Base-by-base conservation (phyloP, 371 early-diverging fungal species). In the Mycotypha africana region DNA sequence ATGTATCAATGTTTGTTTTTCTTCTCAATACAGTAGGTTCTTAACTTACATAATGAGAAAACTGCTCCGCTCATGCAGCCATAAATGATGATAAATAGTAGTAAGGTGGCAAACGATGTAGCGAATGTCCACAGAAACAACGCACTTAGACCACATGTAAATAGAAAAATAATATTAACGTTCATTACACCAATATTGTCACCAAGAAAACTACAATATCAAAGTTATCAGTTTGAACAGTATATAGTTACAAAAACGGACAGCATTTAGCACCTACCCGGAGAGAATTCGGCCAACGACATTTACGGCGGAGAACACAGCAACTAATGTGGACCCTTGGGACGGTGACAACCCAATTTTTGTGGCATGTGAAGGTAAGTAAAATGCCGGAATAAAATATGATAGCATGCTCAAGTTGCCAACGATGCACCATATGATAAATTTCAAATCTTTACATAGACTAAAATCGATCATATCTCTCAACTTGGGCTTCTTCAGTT, bases 101-200 rank as follows among this genome's bases (percentile, higher is more conserved):
- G 42, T 17, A 79, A 53, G 2, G 69, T 58, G 0, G 62, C 56
- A 35, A 73, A 72, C 10, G 60, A 45, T 38, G 63, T 47, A 17
- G 78, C 61, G 57, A 85, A 53, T 23, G 79, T 58, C 88, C 88
- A 88, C 12, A 85, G 42, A 21, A 84, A 53, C 7, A 84, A 47
- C 4, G 73, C 60, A 38, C 71, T 63, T 2, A 82, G 42, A 8
- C 77, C 60, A 16, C 78, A 66, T 7, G 73, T 34, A 12, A 66
- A 44, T 2, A 78, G 56, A 42, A 77, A 76, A 0, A 70, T 34
- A 11, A 58, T 58, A 51, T 79, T 64, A 0, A 76, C 65, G 43
- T 80, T 74, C 33, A 84, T 60, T 37, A 74, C 74, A 26, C 88
- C 88, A 4, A 85, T 23, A 5, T 56, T 52, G 36, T 83, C 84